Percentiles rank a stretch among this genome's conserved stretches.
Conservation (phyloP, 768 basidiomycete genomes). For the Russula griseocarnosa region DNA sequence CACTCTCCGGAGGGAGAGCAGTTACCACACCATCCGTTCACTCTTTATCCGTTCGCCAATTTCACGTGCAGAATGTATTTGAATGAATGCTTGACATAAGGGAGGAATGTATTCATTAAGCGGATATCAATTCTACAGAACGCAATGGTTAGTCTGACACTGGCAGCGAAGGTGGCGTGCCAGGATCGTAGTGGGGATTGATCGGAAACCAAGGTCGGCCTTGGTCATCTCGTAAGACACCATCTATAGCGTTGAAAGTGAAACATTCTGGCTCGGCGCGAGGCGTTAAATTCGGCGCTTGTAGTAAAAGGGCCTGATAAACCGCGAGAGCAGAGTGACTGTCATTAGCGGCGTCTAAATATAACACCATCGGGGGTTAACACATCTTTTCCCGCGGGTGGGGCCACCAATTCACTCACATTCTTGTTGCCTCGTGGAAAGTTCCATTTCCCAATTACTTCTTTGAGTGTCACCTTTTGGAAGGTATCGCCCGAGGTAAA, state of each 20-base stretch:
- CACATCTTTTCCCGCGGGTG: neutral
- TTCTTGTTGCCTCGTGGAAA: constrained; percentile 48
- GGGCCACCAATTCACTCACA: constrained; percentile 46
- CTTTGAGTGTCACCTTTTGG: constrained; percentile 56
- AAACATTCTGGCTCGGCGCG: constrained; percentile 44
- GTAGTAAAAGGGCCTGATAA: constrained; percentile 44
- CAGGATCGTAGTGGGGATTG: constrained; percentile 61
- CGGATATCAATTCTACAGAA: neutral
- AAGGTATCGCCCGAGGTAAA: constrained; percentile 51
- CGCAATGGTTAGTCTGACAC: neutral
- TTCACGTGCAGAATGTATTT: neutral
- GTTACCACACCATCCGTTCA: no score
- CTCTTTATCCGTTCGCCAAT: neutral
- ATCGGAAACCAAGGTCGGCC: constrained; percentile 46
- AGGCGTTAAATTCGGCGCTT: constrained; percentile 41
- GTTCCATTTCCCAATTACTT: constrained; percentile 63
- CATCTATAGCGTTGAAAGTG: constrained; percentile 52
- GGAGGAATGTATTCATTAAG: neutral
- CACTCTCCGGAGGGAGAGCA: no score
- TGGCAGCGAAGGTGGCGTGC: neutral
- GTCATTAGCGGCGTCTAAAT: constrained; percentile 69
- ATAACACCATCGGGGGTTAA: neutral
- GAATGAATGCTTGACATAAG: neutral
- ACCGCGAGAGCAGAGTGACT: constrained; percentile 59
- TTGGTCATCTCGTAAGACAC: constrained; percentile 42